Evolutionary conservation across 2,329 filamentous ascomycete species (phyloP), one percentile per base, ranked within the genome.

Genomic region (Shiraia sp.): DNA sequence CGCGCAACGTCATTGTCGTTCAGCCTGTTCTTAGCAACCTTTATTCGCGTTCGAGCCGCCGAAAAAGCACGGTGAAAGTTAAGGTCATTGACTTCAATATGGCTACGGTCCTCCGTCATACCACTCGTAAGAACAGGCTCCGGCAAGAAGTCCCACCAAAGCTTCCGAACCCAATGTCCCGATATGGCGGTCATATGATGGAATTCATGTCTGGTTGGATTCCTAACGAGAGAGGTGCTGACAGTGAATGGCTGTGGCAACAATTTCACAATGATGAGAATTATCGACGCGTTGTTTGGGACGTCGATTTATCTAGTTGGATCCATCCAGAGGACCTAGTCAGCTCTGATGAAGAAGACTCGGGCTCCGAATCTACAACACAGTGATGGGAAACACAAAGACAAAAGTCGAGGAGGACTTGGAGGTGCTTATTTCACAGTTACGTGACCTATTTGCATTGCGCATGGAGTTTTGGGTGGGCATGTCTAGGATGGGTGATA

Each of bases 1-100:
- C 49, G 3, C 45, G 49, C 13, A 52, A 52, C 14, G 32, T 49
- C 25, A 49, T 52, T 10, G 2, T 51, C 7, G 10, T 26, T 5
- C 42, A 35, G 4, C 7, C 17, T 19, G n/a, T n/a, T n/a, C n/a
- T n/a, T n/a, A 19, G 13, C 1, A 17, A 36, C 28, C 10, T 23
- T 1, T 22, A 16, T 1, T 1, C 13, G 14, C 10, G 19, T 5
- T 12, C 31, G 5, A 1, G 26, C n/a, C n/a, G 17, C 2, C 19
- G 25, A 16, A 23, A 10, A 4, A n/a, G 12, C 13, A 13, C 19
- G 4, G 24, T 40, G 8, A 6, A 22, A 5, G n/a, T 47, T 19
- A 47, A 35, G 27, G 14, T 40, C 6, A 32, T 47, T 10, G 45
- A 44, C 16, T 38, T 40, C 24, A 43, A 42, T 4, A 4, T 26